Evolutionary conservation across 2,329 filamentous ascomycete species (phyloP), one percentile per base, ranked within the genome.

Genomic region (Cryphonectria naterciae): DNA sequence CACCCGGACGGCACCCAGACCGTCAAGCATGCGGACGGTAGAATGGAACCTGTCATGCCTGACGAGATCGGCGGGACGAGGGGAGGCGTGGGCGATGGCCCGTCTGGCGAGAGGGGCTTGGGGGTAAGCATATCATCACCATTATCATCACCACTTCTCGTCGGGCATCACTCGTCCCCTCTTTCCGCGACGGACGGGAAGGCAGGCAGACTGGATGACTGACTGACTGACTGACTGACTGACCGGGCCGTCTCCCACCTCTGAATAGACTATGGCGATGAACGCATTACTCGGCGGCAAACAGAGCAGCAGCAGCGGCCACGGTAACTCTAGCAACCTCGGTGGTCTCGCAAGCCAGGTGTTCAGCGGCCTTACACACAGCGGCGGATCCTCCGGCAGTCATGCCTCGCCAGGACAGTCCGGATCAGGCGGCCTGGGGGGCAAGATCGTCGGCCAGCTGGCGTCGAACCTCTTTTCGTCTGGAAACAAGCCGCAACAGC

Each of bases 1-100:
- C 88, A 90, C 76, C 85, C 86, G 13, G 88, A 91, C 79, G 89
- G 89, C 64, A 86, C 83, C 70, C 88, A 90, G 81, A 90, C 87
- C 56, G 83, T 89, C 68, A 86, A 86, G 74, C 84, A 89, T 76
- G 81, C 87, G 19, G 88, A 91, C 77, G 89, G 88, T 54, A 85
- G 85, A 49, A 82, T 89, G 82, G 88, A 91, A 78, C 88, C 88
- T 32, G 84, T 87, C 72, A 80, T 87, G 80, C 86, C 84, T 10
- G 77, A 80, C 46, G 79, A 77, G 1, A 68, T 74, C 2, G 70
- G 71, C 2, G 78, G 78, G 37, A 75, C 76, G 13, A 74, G 77
- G 49, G 77, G 75, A 49, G 77, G 75, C 0, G 58, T 76, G 32
- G 39, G 63, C 69, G 75, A 86, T 73, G 87, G 87, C 4, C 84